Base-by-base conservation (phyloP, 2,329 filamentous ascomycete genomes). In the Amauroascus niger region DNA sequence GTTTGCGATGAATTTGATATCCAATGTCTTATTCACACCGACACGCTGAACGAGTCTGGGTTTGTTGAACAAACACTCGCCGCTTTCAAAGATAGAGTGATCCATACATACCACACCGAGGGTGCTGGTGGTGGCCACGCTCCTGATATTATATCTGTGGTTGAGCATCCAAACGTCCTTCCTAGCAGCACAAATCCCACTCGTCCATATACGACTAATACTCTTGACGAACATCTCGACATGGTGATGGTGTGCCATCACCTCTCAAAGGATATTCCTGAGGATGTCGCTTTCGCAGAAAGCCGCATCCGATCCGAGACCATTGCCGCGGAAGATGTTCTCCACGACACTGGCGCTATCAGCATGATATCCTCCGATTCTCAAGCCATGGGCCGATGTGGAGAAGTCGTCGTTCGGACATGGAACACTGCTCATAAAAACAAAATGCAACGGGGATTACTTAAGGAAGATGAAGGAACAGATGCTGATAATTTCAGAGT, bases 191-290 rank as follows among this genome's bases (percentile, higher is more conserved):
- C 91, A 0, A 97, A 95, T 67, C 91, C 91, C 0, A 97, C 91
- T 1, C 78, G 90, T 1, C 91, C 91, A 0, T 96, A 83, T 70
- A 97, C 91, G 1, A 77, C 79, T 60, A 96, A 97, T 74, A 97
- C 91, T 0, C 79, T 97, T 0, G 91, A 96, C 65, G 91, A 97
- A 71, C 91, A 97, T 71, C 80, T 96, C 13, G 91, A 97, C 73
- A 97, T 97, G 91, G 75, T 96, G 45, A 96, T 96, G 91, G 88
- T 95, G 35, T 97, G 91, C 75, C 91, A 97, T 69, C 91, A 97
- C 65, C 76, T 97, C 8, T 89, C 84, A 50, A 88, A 87, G 69
- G 84, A 95, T 70, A 96, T 96, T 56, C 88, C 90, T 55, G 91
- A 97, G 72, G 91, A 97, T 67, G 86, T 97, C 13, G 89, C 90